Base-by-base conservation (phyloP, 2,329 filamentous ascomycete species). In the Phialocephala subalpina region DNA sequence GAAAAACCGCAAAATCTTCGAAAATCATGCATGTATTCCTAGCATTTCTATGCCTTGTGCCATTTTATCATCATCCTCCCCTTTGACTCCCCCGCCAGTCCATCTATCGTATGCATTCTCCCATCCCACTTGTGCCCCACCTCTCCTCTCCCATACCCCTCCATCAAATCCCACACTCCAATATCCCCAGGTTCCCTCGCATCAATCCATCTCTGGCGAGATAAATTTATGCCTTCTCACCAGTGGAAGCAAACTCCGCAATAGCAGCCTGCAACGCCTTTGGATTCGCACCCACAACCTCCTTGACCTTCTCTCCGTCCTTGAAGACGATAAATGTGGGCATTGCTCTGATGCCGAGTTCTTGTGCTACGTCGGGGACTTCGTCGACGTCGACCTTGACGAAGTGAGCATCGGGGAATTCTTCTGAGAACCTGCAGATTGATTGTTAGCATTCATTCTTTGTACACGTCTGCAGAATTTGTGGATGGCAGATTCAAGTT, bases 321-420 rank as follows among this genome's bases (percentile, higher is more conserved):
- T 93, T 92, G 87, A 94, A 97, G 76, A 97, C 79, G 64, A 92
- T 76, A 83, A 98, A 97, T 33, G 93, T 97, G 63, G 95, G 94
- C 94, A 98, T 97, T 78, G 94, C 94, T 73, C 92, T 89, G 78
- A 98, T 87, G 70, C 87, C 88, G 69, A 96, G 88, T 77, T 96
- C 88, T 75, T 90, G 85, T 36, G 92, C 89, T 58, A 97, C 86
- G 0, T 92, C 89, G 72, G 89, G 83, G 47, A 95, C 82, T 70
- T 93, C 84, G 79, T 97, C 94, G 74, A 97, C 94, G 79, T 98
- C 94, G 77, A 97, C 84, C 87, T 97, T 96, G 86, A 89, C 89
- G 82, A 97, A 97, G 79, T 87, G 84, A 72, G 91, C 85, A 72
- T 82, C 78, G 70, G 86, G 79, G 82, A 86, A 87, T 65, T 81